These are phyloP conservation scores for Torrubiella hemipterigena DNA, from an alignment of 2,329 filamentous ascomycete genomes.

Conservation along the genomic window DNA sequence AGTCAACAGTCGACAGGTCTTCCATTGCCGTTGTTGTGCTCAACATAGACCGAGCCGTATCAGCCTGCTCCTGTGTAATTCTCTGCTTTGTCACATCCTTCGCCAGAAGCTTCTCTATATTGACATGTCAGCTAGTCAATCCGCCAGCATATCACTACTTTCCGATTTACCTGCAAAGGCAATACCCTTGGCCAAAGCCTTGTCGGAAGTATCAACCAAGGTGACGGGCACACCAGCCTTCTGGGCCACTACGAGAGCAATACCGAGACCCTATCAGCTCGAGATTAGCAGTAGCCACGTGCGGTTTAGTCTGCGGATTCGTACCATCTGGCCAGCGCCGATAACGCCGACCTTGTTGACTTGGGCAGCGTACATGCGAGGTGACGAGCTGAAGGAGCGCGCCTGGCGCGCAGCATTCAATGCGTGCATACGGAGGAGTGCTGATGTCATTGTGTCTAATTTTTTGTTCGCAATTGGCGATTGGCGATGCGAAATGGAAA, in stretches of 20 bases:
- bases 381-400: slow-evolving; percentile 59
- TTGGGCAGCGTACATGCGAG: slow-evolving; percentile 49
- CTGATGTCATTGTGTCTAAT: slow-evolving; percentile 22
- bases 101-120: slow-evolving; percentile 72
- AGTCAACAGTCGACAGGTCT: slow-evolving; percentile 72
- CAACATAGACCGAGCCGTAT: slow-evolving; percentile 59
- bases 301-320: slow-evolving; percentile 12
- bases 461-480: no score
- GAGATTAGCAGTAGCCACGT: slow-evolving; percentile 10
- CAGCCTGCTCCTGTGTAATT: slow-evolving; percentile 71
- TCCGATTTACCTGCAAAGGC: slow-evolving; percentile 80
- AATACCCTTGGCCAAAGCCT: slow-evolving; percentile 77
- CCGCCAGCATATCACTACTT: slow-evolving; percentile 12
- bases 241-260: slow-evolving; percentile 85
- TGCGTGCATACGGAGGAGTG: slow-evolving; percentile 24
- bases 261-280: slow-evolving; percentile 66
- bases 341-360: slow-evolving; percentile 85
- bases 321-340: slow-evolving; percentile 91
- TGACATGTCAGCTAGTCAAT: background rate
- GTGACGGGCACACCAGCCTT: slow-evolving; percentile 75
- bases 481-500: background rate
- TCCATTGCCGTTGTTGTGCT: slow-evolving; percentile 61
- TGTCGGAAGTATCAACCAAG: slow-evolving; percentile 72
- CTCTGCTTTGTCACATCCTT: slow-evolving; percentile 87
- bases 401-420: slow-evolving; percentile 23